Evolutionary conservation across 352 stramenopile genomes (phyloP).

Genomic region (Saprolegnia parasitica): DNA sequence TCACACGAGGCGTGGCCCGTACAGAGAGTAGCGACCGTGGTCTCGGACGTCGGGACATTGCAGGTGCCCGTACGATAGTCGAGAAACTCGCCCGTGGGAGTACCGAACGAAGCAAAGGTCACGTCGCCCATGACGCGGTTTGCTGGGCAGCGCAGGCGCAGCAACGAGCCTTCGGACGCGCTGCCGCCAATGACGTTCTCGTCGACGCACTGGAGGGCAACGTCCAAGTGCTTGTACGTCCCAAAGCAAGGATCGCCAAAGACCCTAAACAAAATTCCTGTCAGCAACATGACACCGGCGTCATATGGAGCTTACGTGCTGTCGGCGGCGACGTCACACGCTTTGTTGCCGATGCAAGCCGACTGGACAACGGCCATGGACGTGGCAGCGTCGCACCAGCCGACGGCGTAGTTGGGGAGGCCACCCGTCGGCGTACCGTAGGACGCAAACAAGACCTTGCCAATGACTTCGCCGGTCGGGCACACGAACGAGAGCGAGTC

Average conservation of each 20-base stretch:
- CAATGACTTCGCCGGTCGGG: slow-evolving; percentile 5
- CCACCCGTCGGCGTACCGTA: background rate
- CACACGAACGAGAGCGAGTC: background rate
- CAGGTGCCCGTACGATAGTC: background rate
- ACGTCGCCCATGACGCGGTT: slow-evolving; percentile 1
- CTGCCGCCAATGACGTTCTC: slow-evolving; percentile 13
- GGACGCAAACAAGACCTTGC: slow-evolving; percentile 3
- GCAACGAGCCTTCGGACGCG: background rate
- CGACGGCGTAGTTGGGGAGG: slow-evolving; percentile 1
- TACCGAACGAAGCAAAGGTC: slow-evolving; percentile 8
- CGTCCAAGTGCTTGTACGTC: background rate
- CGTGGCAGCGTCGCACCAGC: background rate
- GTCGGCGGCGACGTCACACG: background rate
- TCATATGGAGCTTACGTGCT: background rate
- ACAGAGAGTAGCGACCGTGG: background rate
- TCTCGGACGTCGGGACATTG: background rate
- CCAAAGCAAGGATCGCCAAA: slow-evolving; percentile 14
- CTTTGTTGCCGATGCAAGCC: background rate
- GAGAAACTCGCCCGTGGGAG: background rate
- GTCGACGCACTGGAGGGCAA: background rate
- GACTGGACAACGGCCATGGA: background rate
- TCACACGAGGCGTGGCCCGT: background rate
- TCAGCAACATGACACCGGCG: background rate
- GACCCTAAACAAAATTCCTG: background rate
- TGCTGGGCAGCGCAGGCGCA: background rate